Percentiles rank a stretch among this genome's conserved stretches.
These are phyloP conservation scores for Pseudopyricularia cyperi DNA, from an alignment of 2,329 filamentous ascomycete species.

Conservation along the genomic window DNA sequence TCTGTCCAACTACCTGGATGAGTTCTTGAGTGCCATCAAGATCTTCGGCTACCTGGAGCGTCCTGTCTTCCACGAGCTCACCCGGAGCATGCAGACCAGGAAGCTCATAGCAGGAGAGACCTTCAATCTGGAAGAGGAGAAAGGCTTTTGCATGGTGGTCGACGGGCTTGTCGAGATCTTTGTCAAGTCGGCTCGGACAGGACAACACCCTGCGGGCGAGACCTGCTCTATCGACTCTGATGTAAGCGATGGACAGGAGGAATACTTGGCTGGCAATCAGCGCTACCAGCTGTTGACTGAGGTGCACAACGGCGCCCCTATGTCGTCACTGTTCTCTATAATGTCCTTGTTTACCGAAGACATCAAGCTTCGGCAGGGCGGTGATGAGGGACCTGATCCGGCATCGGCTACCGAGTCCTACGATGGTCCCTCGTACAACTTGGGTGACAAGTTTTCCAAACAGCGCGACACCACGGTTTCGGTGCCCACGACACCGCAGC, in stretches of 20 bases:
- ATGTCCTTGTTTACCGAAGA: slow-evolving; percentile 95
- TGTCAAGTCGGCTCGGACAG: slow-evolving; percentile 64
- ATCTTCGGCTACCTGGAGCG: slow-evolving; percentile 96
- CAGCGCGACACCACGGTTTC: slow-evolving; percentile 20
- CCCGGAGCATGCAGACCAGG: slow-evolving; percentile 92
- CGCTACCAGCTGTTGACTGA: slow-evolving; percentile 93
- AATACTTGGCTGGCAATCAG: slow-evolving; percentile 48
- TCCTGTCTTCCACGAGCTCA: slow-evolving; percentile 94
- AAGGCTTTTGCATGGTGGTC: slow-evolving; percentile 94
- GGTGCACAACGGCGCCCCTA: slow-evolving; percentile 92
- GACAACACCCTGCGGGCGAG: slow-evolving; percentile 10
- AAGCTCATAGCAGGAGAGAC: slow-evolving; percentile 96
- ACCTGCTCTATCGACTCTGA: slow-evolving; percentile 13
- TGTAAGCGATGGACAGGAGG: slow-evolving; percentile 55
- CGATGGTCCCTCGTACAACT: slow-evolving; percentile 14
- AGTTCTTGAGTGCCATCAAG: slow-evolving; percentile 96
- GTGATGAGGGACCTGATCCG: slow-evolving; percentile 38
- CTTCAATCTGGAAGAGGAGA: slow-evolving; percentile 88
- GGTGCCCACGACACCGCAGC: slow-evolving; percentile 24
- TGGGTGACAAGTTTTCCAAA: slow-evolving; percentile 16
- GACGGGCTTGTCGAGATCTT: slow-evolving; percentile 96
- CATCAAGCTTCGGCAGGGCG: slow-evolving; percentile 61
- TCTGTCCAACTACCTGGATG: slow-evolving; percentile 90
- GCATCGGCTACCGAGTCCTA: slow-evolving; percentile 14
- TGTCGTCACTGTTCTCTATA: slow-evolving; percentile 97